Evolutionary conservation across 331 rosid species (phyloP), one percentile per base, ranked within the genome.

Genomic region (Acacia pycnantha): DNA sequence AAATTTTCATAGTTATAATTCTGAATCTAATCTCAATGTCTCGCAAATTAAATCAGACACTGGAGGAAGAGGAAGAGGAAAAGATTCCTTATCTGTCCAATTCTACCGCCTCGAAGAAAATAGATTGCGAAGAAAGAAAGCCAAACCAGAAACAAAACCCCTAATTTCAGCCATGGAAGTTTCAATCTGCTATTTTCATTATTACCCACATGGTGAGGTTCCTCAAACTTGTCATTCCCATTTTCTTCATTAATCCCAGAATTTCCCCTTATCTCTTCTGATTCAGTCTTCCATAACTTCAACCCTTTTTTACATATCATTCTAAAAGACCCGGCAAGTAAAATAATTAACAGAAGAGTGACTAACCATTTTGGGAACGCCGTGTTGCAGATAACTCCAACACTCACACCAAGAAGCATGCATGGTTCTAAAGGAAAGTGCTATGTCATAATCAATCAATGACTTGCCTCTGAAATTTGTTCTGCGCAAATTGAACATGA

Each of bases 321-420:
- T 24, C 88, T 86, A 66, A 96, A 87, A 6, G 92, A 91, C 97
- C 96, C 91, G 80, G 89, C 93, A 78, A 94, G 96, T 73, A 94
- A 94, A 40, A 86, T 8, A 22, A 97, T 97, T 82, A 94, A 92
- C 2, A 94, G 84, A 1, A 87, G 3, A 11, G 96, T 92, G 18
- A 81, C 84, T 40, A 94, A 73, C 98, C 98, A 94, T 84, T 94
- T 94, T 4, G 98, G 98, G 82, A 94, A 92, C 0, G 89, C 82
- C 44, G 84, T 85, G 85, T 94, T 94, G 86, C 97, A 94, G 11
- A 92, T 86, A 22, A n/a, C n/a, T n/a, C n/a, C n/a, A n/a, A n/a
- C n/a, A n/a, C n/a, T n/a, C n/a, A n/a, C n/a, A n/a, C n/a, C n/a
- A n/a, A n/a, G n/a, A n/a, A n/a, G n/a, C n/a, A n/a, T n/a, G n/a